These are phyloP conservation scores for Kwoniella botswanensis DNA, from an alignment of 768 basidiomycete species.

Conservation along the genomic window DNA sequence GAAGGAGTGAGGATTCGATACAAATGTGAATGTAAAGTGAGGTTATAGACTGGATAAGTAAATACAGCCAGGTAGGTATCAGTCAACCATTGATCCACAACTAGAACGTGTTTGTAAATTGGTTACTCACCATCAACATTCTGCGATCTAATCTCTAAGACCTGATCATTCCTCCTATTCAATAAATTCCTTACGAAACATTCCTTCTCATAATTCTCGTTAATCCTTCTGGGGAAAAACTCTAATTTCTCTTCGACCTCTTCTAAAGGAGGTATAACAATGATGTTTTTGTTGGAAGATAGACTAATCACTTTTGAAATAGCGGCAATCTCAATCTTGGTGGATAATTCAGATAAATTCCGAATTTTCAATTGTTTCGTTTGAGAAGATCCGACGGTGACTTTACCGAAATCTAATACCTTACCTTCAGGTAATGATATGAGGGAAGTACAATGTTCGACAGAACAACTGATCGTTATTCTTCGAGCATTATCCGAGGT, in stretches of 20 bases:
- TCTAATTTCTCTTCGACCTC: slow-evolving; percentile 52
- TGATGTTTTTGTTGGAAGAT: slow-evolving; percentile 49
- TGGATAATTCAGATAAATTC: slow-evolving; percentile 48
- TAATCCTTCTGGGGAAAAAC: slow-evolving; percentile 57
- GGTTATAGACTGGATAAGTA: slow-evolving; percentile 39
- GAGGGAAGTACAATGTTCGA: slow-evolving; percentile 50
- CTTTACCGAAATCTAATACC: slow-evolving; percentile 53
- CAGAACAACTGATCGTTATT: slow-evolving; percentile 41
- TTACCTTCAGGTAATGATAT: slow-evolving; percentile 40
- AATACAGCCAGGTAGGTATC: neutral
- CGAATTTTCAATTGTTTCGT: slow-evolving; percentile 38
- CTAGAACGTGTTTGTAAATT: neutral
- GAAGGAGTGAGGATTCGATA: slow-evolving; percentile 56
- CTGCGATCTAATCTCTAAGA: slow-evolving; percentile 47
- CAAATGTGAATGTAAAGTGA: slow-evolving; percentile 55
- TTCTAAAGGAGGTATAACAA: slow-evolving; percentile 50
- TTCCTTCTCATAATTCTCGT: slow-evolving; percentile 55
- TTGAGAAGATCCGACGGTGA: slow-evolving; percentile 50
- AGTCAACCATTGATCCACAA: neutral
- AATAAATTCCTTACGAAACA: slow-evolving; percentile 53
- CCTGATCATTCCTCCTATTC: slow-evolving; percentile 50
- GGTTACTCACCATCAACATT: slow-evolving; percentile 48
- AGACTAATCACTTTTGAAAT: slow-evolving; percentile 53
- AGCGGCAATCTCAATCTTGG: slow-evolving; percentile 54
- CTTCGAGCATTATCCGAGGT: slow-evolving; percentile 19